Evolutionary conservation across 2,329 filamentous ascomycete species (phyloP), one percentile per base, ranked within the genome.

Genomic region (Xylaria arbuscula): DNA sequence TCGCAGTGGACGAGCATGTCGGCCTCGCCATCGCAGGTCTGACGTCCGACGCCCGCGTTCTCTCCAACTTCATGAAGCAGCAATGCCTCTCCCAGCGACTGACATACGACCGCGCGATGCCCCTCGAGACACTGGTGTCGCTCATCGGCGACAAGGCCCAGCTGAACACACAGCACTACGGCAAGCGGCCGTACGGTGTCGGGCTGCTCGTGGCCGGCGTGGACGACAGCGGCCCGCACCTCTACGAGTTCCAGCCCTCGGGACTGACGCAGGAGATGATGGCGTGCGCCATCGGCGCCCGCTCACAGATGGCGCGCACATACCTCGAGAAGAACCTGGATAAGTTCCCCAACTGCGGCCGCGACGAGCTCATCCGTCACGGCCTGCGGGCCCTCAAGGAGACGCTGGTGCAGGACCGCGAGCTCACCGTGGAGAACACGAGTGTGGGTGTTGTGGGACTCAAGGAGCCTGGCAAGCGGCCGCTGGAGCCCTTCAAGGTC

Each of bases 61-160:
- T 99, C 76, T 98, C 94, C 87, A 99, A 99, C 89, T 99, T 98
- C 87, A 98, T 99, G 95, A 98, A 98, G 87, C 94, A 97, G 84
- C 96, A 98, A 85, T 97, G 93, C 72, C 93, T 99, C 78, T 92
- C 93, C 78, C 95, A 96, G 77, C 94, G 95, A 81, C 91, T 99
- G 76, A 97, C 94, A 66, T 98, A 97, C 85, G 95, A 93, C 83
- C 94, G 96, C 74, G 90, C 94, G 74, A 96, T 99, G 80, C 93
- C 94, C 38, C 86, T 98, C 79, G 91, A 93, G 78, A 92, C 92
- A 71, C 93, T 98, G 76, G 94, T 97, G 74, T 88, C 90, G 73
- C 92, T 95, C 82, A 98, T 99, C 79, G 95, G 93, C 76, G 94
- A 97, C 81, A 96, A 97, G 82, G 96, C 96, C 57, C 96, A 99